These are phyloP conservation scores for Yamadazyma atlantica DNA, from an alignment of 1,139 yeast species.

Conservation along the genomic window DNA sequence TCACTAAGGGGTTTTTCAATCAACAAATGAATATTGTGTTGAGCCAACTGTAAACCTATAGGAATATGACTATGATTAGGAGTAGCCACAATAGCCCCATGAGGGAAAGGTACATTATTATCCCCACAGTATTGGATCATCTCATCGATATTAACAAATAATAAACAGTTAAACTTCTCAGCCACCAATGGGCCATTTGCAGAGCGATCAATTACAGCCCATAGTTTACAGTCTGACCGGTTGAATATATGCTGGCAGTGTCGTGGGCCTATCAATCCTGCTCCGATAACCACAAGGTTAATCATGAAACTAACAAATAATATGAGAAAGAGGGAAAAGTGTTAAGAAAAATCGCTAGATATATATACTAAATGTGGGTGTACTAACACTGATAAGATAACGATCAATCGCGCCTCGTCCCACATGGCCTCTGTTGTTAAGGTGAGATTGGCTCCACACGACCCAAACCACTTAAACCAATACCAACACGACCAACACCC, in stretches of 20 bases:
- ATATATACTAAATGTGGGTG: neutral
- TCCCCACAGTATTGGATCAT: conserved; percentile 28
- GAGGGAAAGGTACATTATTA: conserved; percentile 23
- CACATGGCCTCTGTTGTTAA: neutral
- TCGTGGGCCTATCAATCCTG: conserved; percentile 45
- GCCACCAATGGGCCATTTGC: conserved; percentile 40
- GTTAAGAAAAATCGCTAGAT: too few relatives aligned
- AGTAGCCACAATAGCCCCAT: conserved; percentile 42
- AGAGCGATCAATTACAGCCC: conserved; percentile 42
- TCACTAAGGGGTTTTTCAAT: conserved; percentile 41
- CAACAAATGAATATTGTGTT: conserved; percentile 32
- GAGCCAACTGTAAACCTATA: conserved; percentile 33
- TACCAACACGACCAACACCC: neutral
- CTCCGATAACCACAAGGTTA: conserved; percentile 25
- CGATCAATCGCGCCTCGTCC: neutral
- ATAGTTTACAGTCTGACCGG: conserved; percentile 23
- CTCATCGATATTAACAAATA: conserved; percentile 30
- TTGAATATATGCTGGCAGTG: conserved; percentile 35
- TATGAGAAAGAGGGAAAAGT: neutral
- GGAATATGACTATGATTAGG: conserved; percentile 41
- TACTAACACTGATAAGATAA: neutral
- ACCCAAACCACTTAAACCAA: neutral
- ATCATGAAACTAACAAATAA: conserved; percentile 3
- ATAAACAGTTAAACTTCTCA: conserved; percentile 24
- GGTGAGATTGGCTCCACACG: neutral